phyloP scores from a whole-genome alignment of 768 basidiomycete species.

The Aureoboletus auriporus region DNA sequence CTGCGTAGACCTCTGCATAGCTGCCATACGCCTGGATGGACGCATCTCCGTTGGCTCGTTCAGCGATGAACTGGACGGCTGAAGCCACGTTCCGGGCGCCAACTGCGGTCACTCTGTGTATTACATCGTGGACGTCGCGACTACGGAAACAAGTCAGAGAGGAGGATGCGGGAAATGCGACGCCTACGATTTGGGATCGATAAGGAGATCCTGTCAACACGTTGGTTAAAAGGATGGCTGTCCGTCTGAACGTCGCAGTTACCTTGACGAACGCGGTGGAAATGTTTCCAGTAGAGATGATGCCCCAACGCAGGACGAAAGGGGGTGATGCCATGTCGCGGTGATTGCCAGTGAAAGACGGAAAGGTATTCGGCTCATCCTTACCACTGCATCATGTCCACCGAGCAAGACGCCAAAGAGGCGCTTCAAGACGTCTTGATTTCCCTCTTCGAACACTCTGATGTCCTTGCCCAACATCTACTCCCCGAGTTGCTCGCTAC shows the following conservation, averaged over 20 bases:
- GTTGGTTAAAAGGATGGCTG: not conserved
- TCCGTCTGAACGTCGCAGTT: not conserved
- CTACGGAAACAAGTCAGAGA: constrained; percentile 30
- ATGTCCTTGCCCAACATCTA: constrained; percentile 48
- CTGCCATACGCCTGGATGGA: constrained; percentile 65
- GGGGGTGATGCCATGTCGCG: constrained; percentile 23
- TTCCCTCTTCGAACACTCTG: constrained; percentile 65
- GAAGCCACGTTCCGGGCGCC: constrained; percentile 71
- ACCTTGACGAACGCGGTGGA: constrained; percentile 67
- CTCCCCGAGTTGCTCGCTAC: constrained; percentile 46
- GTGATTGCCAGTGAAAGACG: not conserved
- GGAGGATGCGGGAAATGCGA: constrained; percentile 5
- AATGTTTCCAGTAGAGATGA: constrained; percentile 80
- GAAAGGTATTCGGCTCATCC: not conserved
- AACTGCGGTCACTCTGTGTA: constrained; percentile 67
- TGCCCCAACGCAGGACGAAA: constrained; percentile 71
- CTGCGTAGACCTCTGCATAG: constrained; percentile 71
- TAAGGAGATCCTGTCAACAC: constrained; percentile 58
- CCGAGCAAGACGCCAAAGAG: constrained; percentile 8
- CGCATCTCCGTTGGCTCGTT: constrained; percentile 45
- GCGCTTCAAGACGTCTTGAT: constrained; percentile 33
- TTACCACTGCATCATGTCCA: not conserved
- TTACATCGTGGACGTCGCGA: constrained; percentile 61
- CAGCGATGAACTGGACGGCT: constrained; percentile 65
- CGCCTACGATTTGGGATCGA: constrained; percentile 71